Conservation (phyloP, 1,284 basidiomycete genomes). For the Cryptococcus deneoformans region DNA sequence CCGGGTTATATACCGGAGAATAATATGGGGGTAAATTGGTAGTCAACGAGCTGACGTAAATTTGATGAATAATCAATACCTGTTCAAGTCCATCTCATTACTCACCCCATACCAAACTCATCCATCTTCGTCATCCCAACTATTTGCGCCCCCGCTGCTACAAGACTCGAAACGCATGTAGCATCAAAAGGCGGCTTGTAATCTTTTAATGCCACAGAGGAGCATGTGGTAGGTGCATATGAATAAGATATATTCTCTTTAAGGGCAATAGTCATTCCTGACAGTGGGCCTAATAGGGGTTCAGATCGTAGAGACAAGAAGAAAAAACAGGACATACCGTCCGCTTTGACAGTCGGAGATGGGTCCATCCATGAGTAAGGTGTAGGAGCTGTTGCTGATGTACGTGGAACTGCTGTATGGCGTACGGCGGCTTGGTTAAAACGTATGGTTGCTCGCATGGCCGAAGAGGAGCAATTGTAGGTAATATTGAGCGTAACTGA, state of each 20-base stretch:
- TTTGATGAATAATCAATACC: not conserved
- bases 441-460: no score
- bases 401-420: not conserved
- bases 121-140: constrained; percentile 93
- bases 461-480: no score
- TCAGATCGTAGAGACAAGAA: constrained; percentile 17
- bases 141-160: constrained; percentile 65
- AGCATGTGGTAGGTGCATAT: constrained; percentile 70
- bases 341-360: constrained; percentile 2
- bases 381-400: constrained; percentile 16
- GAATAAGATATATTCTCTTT: constrained; percentile 84
- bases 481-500: no score
- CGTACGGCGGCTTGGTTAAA: no score
- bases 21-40: constrained; percentile 25
- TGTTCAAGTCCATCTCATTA: not conserved
- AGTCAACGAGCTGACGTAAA: constrained; percentile 28
- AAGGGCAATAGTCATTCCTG: constrained; percentile 57
- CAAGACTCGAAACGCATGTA: constrained; percentile 69
- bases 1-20: constrained; percentile 70
- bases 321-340: constrained; percentile 44
- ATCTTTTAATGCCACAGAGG: constrained; percentile 68
- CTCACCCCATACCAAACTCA: constrained; percentile 97
- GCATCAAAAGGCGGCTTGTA: constrained; percentile 84
- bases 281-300: constrained; percentile 21
- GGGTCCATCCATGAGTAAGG: constrained; percentile 37